Conservation (phyloP, 2,329 filamentous ascomycete genomes). For the Cadophora sp. region DNA sequence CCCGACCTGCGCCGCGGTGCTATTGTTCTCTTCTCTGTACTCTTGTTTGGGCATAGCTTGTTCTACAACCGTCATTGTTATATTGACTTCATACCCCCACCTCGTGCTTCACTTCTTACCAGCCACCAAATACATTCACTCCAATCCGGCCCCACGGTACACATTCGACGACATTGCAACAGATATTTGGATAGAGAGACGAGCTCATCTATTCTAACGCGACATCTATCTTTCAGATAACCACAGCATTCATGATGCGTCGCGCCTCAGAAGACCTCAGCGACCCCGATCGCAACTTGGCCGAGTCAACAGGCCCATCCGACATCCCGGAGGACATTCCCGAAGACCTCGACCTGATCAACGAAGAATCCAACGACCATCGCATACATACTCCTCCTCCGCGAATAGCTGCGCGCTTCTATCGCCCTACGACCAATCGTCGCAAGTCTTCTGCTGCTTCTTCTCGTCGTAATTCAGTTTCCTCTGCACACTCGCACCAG, state of each 20-base stretch:
- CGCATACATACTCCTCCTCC: constrained; percentile 69
- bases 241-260: constrained; percentile 39
- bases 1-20: constrained; percentile 14
- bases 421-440: constrained; percentile 68
- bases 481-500: constrained; percentile 66
- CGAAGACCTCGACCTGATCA: constrained; percentile 42
- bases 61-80: constrained; percentile 13
- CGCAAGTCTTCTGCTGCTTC: constrained; percentile 79
- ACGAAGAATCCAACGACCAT: constrained; percentile 40
- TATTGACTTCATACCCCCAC: constrained; percentile 24
- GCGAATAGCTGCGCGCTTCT: constrained; percentile 80
- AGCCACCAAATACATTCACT: constrained; percentile 28
- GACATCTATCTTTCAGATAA: constrained; percentile 10
- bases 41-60: constrained; percentile 15
- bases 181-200: background rate
- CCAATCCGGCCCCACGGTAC: constrained; percentile 16
- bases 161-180: background rate
- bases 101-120: constrained; percentile 20
- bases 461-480: constrained; percentile 80
- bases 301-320: constrained; percentile 38
- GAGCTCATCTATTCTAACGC: constrained; percentile 12
- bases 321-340: constrained; percentile 35
- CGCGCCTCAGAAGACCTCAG: constrained; percentile 42
- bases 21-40: constrained; percentile 30
- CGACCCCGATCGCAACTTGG: constrained; percentile 45